Evolutionary conservation across 192 early-diverging fungal species (phyloP), one percentile per base, ranked within the genome.

Genomic region (Umbelopsis sp.): DNA sequence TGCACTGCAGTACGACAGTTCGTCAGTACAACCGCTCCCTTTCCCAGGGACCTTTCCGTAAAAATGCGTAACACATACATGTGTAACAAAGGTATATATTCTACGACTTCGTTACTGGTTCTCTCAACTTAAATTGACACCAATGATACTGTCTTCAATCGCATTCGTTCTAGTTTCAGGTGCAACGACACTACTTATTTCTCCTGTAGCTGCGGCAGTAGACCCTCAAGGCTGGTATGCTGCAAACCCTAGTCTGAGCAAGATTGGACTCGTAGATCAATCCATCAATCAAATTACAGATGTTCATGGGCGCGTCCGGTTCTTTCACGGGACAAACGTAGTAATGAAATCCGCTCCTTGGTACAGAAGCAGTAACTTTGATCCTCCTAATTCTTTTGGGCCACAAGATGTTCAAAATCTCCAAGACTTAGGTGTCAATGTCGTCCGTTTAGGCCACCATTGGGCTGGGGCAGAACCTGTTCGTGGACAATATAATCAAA

Each of bases 381-480:
- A 79, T 31, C 82, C 87, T 36, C 36, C 71, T 4, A 69, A 74
- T 32, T 88, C 87, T 1, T 80, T 88, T 66, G 72, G 77, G 0
- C 72, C 74, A 7, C 75, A 81, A 70, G 82, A 83, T 66, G 77
- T 84, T 25, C 71, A 83, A 45, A 53, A 72, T 10, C 21, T 82
- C 34, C 75, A 76, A 69, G 49, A 66, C 2, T 32, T 81, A 29
- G 74, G 76, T 41, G 73, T 78, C 32, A 77, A 84, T 72, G 69
- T 47, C 12, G 68, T 77, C 36, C 77, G 76, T 44, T 79, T 78
- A n/a, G 78, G 77, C 41, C 73, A 72, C 20, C 80, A 84, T 69
- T 91, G 89, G 89, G 82, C 88, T 12, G 89, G 88, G 45, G 87
- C 83, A 17, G 89, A 91, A 50, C 89, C 89, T 22, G 78, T 77